Evolutionary conservation across 2,329 filamentous ascomycete genomes (phyloP).

Genomic region (Ophiocordyceps sinensis): DNA sequence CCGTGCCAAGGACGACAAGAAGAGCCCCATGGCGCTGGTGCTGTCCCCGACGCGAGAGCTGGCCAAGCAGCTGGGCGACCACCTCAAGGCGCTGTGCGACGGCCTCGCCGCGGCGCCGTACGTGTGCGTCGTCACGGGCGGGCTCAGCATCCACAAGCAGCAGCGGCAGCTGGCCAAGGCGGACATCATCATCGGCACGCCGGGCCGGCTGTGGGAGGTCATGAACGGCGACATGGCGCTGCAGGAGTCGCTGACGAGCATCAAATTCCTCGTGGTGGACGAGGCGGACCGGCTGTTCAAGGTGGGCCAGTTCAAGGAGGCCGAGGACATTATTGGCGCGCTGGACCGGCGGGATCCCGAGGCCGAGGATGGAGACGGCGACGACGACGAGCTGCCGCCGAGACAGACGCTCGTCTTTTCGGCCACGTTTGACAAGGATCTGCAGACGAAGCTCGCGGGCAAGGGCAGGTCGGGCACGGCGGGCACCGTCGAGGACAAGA

Average conservation of each 20-base stretch:
- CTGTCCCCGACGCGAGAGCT: constrained; percentile 86
- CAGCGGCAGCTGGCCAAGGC: constrained; percentile 70
- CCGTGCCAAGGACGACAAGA: constrained; percentile 9
- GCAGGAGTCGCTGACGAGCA: constrained; percentile 53
- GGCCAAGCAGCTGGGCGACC: constrained; percentile 78
- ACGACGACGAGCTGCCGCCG: constrained; percentile 28
- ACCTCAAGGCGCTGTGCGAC: constrained; percentile 61
- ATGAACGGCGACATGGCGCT: constrained; percentile 61
- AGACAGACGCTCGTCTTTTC: constrained; percentile 93
- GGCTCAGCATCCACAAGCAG: constrained; percentile 89
- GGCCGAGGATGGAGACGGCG: constrained; percentile 33
- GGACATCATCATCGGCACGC: constrained; percentile 87
- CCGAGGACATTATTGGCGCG: constrained; percentile 71
- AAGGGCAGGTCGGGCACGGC: constrained; percentile 43
- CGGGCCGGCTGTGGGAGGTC: constrained; percentile 88
- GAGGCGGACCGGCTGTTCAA: constrained; percentile 88
- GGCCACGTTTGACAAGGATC: constrained; percentile 80
- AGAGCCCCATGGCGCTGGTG: constrained; percentile 58
- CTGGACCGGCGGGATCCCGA: constrained; percentile 60
- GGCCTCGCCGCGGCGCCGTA: constrained; percentile 47
- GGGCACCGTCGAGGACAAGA: constrained; percentile 56
- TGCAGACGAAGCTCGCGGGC: constrained; percentile 82
- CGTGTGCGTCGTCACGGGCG: constrained; percentile 83
- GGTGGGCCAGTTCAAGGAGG: constrained; percentile 89
- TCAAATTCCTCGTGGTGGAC: constrained; percentile 78